Evolutionary conservation across 345 rosid species (phyloP), one percentile per base, ranked within the genome.

Genomic region (Moricandia arvensis): DNA sequence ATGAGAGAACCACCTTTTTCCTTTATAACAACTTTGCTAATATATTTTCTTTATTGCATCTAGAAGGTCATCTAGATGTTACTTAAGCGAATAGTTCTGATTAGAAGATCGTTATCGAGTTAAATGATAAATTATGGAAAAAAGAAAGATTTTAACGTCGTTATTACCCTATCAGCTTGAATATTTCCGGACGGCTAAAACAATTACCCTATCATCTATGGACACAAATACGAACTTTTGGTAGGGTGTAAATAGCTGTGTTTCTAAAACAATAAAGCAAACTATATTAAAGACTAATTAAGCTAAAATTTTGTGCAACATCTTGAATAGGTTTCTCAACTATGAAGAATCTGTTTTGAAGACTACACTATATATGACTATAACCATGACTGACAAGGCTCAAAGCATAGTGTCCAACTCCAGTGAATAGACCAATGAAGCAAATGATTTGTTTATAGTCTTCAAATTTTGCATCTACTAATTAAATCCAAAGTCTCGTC

Each of bases 21-120:
- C 18, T 47, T 55, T 21, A 21, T 21, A 55, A n/a, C 53, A 47
- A 6, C 8, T 62, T 54, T 69, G 31, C 51, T 68, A 68, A 3
- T 7, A 4, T 21, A 35, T 34, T 0, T 38, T 38, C 45, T 35
- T 53, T 45, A 29, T 27, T 68, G 58, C 35, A 63, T 76, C 80
- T 70, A 70, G 60, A 76, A 76, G 65, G 75, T 70, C 80, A 63
- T 57, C 64, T 30, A 51, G 69, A 60, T 35, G 69, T 61, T 63
- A 60, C 57, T 16, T 62, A 12, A 58, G 37, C 4, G 65, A 60
- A n/a, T 26, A 10, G 27, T 51, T n/a, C 18, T 17, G n/a, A 24
- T 29, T 18, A 51, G 27, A 49, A 53, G 29, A 13, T 62, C 47
- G 18, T 16, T 68, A 24, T 68, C 69, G 57, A 51, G 4, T 26